Evolutionary conservation across 2,329 filamentous ascomycete genomes (phyloP).

Genomic region (Hypomyces rosellus): DNA sequence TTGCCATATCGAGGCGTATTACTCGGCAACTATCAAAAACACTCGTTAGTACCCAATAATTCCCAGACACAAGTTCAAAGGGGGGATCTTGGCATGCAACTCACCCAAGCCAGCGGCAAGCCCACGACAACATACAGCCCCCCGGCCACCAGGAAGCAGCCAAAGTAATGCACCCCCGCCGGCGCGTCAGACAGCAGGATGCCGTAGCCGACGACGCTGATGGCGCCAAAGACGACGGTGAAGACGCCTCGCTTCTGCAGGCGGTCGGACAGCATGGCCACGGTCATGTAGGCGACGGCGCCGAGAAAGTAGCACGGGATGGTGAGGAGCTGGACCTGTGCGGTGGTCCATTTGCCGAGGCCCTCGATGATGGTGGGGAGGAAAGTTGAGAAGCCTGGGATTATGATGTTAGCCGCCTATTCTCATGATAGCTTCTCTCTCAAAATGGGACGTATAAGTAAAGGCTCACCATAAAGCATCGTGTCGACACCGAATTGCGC

Average conservation of each 20-base stretch:
- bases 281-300: conserved; percentile 59
- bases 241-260: conserved; percentile 61
- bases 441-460: no score
- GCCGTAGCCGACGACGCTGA: conserved; percentile 64
- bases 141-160: conserved; percentile 67
- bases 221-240: conserved; percentile 52
- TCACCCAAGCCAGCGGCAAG: conserved; percentile 48
- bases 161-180: conserved; percentile 64
- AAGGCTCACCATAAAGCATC: conserved; percentile 57
- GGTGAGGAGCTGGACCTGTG: conserved; percentile 67
- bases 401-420: neutral
- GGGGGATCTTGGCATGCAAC: conserved; percentile 6
- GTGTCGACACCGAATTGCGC: conserved; percentile 69
- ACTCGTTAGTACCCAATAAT: neutral
- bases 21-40: conserved; percentile 40
- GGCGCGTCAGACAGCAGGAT: conserved; percentile 56
- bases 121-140: conserved; percentile 61
- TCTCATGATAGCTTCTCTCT: no score
- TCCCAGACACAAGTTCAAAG: neutral
- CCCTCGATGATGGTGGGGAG: conserved; percentile 71
- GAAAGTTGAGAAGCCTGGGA: conserved; percentile 64
- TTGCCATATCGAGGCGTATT: conserved; percentile 73
- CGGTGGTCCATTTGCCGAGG: conserved; percentile 55
- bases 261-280: conserved; percentile 62
- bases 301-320: conserved; percentile 73